Base-by-base conservation (phyloP, 2,329 filamentous ascomycete genomes). In the Fusarium incarnatum region DNA sequence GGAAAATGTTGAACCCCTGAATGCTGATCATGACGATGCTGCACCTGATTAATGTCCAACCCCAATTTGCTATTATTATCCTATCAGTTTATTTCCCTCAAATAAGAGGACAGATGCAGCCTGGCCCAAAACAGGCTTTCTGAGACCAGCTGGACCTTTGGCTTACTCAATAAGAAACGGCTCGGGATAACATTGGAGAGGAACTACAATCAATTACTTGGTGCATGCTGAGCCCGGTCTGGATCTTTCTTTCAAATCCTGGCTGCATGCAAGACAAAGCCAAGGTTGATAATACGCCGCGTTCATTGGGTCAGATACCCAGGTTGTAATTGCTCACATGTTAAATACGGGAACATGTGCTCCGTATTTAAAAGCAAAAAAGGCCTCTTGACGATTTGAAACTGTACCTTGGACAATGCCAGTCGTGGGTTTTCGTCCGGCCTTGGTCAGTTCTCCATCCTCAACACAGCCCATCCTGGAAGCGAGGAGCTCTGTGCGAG, bases 171-270 rank as follows among this genome's bases (percentile, higher is more conserved):
- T 41, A 22, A 28, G 49, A 53, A 53, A 34, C 32, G 54, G 2
- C n/a, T 30, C 30, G 44, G 54, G 23, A 56, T 49, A 56, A 56
- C 28, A 32, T 32, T 27, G 25, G 25, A 32, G 13, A n/a, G 34
- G 4, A 37, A 37, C 34, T 42, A 48, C 47, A 47, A 41, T 45
- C 47, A 47, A 41, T 45, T 27, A 56, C 44, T 32, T 44, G 62
- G 59, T 60, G 40, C 41, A 44, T 64, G 40, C 30, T 59, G 58
- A 37, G 59, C 44, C 54, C 28, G 60, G 68, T 60, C 68, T 71
- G 61, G 69, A 71, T 66, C 68, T 72, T 42, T 62, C 57, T 56
- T 63, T 56, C 55, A 64, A 62, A 70, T 57, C 68, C 69, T 66
- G 45, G 65, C 65, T 70, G 68, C 68, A 72, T 59, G 44, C 44